phyloP scores from a whole-genome alignment of 441 rosid species.

The Arabidopsis hybrid region DNA sequence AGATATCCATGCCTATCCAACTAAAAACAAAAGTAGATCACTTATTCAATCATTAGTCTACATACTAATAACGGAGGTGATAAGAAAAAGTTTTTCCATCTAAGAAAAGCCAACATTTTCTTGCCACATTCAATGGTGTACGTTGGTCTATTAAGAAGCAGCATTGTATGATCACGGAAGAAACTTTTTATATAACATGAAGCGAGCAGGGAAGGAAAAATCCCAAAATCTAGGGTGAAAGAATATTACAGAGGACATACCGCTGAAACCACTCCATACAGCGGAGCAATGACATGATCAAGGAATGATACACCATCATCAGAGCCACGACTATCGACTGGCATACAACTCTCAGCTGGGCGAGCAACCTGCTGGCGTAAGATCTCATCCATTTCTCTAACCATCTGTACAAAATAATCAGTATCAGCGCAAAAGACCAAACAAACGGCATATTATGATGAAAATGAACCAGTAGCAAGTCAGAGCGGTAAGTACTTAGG shows the following conservation, averaged over 20 bases:
- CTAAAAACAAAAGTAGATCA: constrained; percentile 30
- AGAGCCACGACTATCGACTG: constrained; percentile 66
- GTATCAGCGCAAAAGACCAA: constrained; percentile 21
- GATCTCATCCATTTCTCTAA: constrained; percentile 89
- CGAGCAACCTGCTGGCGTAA: constrained; percentile 77
- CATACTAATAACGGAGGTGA: constrained; percentile 17
- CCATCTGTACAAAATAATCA: constrained; percentile 66
- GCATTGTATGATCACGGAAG: constrained; percentile 23
- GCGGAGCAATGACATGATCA: constrained; percentile 80
- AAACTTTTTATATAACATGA: constrained; percentile 18
- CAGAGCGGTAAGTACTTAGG: constrained; percentile 11
- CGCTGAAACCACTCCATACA: constrained; percentile 85
- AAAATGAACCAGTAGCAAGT: constrained; percentile 12
- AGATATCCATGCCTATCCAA: constrained; percentile 21
- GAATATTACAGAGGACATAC: constrained; percentile 55
- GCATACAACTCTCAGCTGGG: constrained; percentile 83
- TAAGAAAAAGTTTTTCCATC: constrained; percentile 4
- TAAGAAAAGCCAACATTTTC: constrained; percentile 22
- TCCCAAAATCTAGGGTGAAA: constrained; percentile 18
- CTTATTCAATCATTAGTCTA: constrained; percentile 21
- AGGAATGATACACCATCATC: constrained; percentile 80
- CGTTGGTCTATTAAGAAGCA: constrained; percentile 24
- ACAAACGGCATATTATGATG: constrained; percentile 7
- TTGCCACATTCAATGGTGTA: constrained; percentile 1
- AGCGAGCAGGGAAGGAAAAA: constrained; percentile 14